Evolutionary conservation across 306 rosid species (phyloP).

Genomic region (Glycine soja): DNA sequence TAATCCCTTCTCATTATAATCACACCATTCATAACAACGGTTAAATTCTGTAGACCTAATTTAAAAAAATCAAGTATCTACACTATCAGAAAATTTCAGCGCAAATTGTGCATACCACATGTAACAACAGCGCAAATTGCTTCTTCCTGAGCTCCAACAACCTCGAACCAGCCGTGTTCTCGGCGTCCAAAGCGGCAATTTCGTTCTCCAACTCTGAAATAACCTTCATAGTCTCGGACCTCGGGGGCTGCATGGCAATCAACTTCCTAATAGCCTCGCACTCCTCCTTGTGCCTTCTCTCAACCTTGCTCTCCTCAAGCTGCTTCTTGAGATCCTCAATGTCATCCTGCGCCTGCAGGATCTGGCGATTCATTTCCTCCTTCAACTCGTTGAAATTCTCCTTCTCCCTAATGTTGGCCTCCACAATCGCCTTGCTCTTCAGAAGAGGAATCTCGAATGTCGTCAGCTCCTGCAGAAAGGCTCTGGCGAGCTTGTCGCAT

Average conservation of each 20-base stretch:
- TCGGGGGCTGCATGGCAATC: conserved; percentile 74
- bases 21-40: not conserved
- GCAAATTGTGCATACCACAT: conserved; percentile 71
- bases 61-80: conserved; percentile 5
- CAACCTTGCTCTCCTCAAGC: conserved; percentile 85
- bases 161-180: conserved; percentile 73
- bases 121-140: conserved; percentile 83
- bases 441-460: conserved; percentile 92
- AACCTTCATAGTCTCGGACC: conserved; percentile 65
- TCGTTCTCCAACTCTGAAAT: conserved; percentile 71
- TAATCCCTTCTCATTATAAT: not conserved
- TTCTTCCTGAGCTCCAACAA: conserved; percentile 92
- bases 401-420: conserved; percentile 86
- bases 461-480: conserved; percentile 83
- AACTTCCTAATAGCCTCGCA: conserved; percentile 86
- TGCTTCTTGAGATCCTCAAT: conserved; percentile 76
- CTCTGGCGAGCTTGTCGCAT: conserved; percentile 75
- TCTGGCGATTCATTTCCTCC: conserved; percentile 79
- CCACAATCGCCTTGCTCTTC: conserved; percentile 84
- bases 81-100: not conserved
- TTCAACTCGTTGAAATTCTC: conserved; percentile 85
- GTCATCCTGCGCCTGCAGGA: conserved; percentile 73
- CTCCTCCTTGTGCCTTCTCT: conserved; percentile 91
- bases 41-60: conserved; percentile 19
- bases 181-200: conserved; percentile 68